Conservation (phyloP, 176 grass and related monocot species). For the Phoenix dactylifera region DNA sequence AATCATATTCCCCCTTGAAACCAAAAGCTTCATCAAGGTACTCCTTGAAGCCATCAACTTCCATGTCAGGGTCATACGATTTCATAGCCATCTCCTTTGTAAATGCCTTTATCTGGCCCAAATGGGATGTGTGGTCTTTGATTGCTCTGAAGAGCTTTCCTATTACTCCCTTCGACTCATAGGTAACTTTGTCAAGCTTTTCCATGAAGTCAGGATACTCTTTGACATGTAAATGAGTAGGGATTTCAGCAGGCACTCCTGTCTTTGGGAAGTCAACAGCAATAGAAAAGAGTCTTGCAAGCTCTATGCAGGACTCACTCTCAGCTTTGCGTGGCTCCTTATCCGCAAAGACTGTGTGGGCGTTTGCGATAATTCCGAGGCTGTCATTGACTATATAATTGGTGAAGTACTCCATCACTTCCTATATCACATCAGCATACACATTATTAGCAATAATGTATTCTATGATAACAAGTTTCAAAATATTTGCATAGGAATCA, state of each 20-base stretch:
- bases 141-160: slow-evolving; percentile 85
- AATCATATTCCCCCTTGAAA: slow-evolving; percentile 80
- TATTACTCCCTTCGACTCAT: slow-evolving; percentile 52
- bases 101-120: slow-evolving; percentile 28
- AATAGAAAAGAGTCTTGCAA: slow-evolving; percentile 67
- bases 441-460: too few relatives aligned
- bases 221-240: slow-evolving; percentile 38
- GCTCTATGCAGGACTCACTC: slow-evolving; percentile 38
- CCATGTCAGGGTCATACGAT: slow-evolving; percentile 69
- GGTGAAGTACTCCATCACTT: slow-evolving; percentile 69
- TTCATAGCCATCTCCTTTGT: slow-evolving; percentile 51
- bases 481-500: too few relatives aligned
- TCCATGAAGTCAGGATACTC: slow-evolving; percentile 98
- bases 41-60: slow-evolving; percentile 54
- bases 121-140: slow-evolving; percentile 43
- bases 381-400: slow-evolving; percentile 95
- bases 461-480: too few relatives aligned
- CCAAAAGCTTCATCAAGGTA: slow-evolving; percentile 34
- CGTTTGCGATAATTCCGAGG: slow-evolving; percentile 76
- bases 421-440: slow-evolving; percentile 23
- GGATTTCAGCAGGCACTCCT: slow-evolving; percentile 64
- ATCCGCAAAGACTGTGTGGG: slow-evolving; percentile 70
- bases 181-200: slow-evolving; percentile 54
- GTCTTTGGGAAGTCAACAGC: slow-evolving; percentile 95
- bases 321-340: slow-evolving; percentile 33